Conservation (phyloP, 2,329 filamentous ascomycete species). For the Eutypella sp. region DNA sequence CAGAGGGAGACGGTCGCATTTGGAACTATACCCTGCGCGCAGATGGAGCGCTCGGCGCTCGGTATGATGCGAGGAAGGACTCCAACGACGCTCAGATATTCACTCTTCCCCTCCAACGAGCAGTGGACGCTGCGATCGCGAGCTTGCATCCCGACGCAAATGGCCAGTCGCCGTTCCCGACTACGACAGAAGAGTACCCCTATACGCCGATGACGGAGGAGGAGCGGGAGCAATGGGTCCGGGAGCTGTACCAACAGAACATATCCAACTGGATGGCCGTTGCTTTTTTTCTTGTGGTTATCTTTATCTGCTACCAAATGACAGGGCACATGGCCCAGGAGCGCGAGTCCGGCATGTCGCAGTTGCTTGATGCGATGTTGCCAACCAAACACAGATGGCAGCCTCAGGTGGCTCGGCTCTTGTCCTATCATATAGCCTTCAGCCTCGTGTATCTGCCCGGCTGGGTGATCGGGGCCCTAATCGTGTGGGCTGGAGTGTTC, state of each 20-base stretch:
- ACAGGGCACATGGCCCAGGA: conserved; percentile 83
- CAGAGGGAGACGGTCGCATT: conserved; percentile 56
- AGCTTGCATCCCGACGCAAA: conserved; percentile 39
- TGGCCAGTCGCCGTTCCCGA: conserved; percentile 31
- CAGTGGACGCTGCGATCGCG: conserved; percentile 71
- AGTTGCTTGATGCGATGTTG: conserved; percentile 89
- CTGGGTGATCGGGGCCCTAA: conserved; percentile 72
- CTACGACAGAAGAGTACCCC: conserved; percentile 60
- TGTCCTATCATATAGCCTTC: conserved; percentile 77
- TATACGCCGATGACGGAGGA: conserved; percentile 68
- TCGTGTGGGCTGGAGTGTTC: conserved; percentile 61
- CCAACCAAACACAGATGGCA: conserved; percentile 70
- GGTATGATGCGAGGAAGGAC: conserved; percentile 58
- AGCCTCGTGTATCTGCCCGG: conserved; percentile 74
- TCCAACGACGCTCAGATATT: conserved; percentile 76
- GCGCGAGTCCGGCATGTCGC: conserved; percentile 80
- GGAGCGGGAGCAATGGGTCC: conserved; percentile 61
- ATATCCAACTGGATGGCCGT: conserved; percentile 74
- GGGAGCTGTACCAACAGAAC: conserved; percentile 63
- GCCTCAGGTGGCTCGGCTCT: conserved; percentile 69
- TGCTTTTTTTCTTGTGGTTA: conserved; percentile 72
- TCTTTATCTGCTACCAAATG: conserved; percentile 81
- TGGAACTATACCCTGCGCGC: conserved; percentile 88
- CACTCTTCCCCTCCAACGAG: conserved; percentile 70
- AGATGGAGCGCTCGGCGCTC: conserved; percentile 64